Evolutionary conservation across 768 basidiomycete species (phyloP), one percentile per base, ranked within the genome.

Genomic region (Tephrocybe sp.): DNA sequence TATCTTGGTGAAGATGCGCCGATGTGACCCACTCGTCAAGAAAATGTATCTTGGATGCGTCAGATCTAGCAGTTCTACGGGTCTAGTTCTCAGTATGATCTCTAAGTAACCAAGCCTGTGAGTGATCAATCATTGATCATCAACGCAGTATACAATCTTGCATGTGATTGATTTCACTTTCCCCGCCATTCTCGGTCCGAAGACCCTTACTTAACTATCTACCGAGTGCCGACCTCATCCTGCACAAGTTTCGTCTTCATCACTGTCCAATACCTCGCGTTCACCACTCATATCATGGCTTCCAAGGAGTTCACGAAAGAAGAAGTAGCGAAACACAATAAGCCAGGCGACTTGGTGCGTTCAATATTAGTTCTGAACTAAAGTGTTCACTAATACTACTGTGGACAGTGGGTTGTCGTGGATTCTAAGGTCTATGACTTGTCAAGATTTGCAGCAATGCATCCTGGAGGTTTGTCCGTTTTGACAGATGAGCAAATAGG

Each of bases 391-490:
- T 12, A 45, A 45, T 16, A 20, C 33, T 35, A 22, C 86, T 77
- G 57, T 70, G 75, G 19, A 89, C 40, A 89, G 85, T 93, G 92
- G 90, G 71, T 94, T 44, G 78, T 90, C 52, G 78, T 94, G 39
- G 69, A 71, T 46, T 62, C 68, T 9, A 59, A 56, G 65, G 89
- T 92, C 26, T 92, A 84, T 63, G 85, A 94, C 65, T 70, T 97
- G 20, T 83, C 85, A 46, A 84, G 82, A 61, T 96, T 97, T 69
- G 80, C 79, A 46, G 75, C 73, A 42, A 72, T 94, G 57, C 94
- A 97, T 61, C 94, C 92, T 0, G 94, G 93, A 42, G 93, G 93
- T 10, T 63, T 76, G 0, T 77, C 82, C 2, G 91, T 92, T 32
- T 75, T 97, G n/a, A 66, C 84, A n/a, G 84, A 89, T 60, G 68